phyloP scores from a whole-genome alignment of 305 asterid genomes.

The Lippia alba region DNA sequence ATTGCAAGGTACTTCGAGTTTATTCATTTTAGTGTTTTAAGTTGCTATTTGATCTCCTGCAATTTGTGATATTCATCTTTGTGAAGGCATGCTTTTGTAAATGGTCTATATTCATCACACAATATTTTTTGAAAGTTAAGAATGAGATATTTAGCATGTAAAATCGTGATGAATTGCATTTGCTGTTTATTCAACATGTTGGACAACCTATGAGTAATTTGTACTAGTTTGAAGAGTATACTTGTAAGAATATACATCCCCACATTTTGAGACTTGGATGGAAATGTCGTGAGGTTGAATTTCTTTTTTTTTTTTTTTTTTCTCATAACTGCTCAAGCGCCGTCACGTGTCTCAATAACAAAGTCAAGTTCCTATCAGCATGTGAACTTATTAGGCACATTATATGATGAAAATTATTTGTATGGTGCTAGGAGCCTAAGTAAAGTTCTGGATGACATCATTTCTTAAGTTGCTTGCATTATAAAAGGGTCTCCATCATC shows the following conservation, averaged over 20 bases:
- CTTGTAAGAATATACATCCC: neutral
- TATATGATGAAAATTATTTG: no score
- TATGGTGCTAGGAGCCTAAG: no score
- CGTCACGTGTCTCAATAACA: no score
- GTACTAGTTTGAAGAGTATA: conserved; percentile 2
- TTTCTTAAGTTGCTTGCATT: no score
- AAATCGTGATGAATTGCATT: conserved; percentile 20
- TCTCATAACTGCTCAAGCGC: no score
- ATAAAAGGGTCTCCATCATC: no score
- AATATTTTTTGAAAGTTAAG: conserved; percentile 11
- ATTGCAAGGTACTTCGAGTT: conserved; percentile 70
- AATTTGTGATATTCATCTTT: conserved; percentile 20
- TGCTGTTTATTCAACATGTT: neutral
- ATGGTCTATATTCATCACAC: conserved; percentile 19
- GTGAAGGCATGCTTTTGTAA: conserved; percentile 18
- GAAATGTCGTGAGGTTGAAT: no score
- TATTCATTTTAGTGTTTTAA: neutral
- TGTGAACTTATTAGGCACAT: no score
- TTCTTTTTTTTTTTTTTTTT: no score
- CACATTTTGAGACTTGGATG: no score
- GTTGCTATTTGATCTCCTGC: conserved; percentile 26
- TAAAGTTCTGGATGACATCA: no score
- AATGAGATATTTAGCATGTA: conserved; percentile 5
- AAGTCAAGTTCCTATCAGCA: no score
- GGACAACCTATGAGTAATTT: neutral